Evolutionary conservation across 2,329 filamentous ascomycete species (phyloP), one percentile per base, ranked within the genome.

Genomic region (Sporothrix brunneoviolacea): DNA sequence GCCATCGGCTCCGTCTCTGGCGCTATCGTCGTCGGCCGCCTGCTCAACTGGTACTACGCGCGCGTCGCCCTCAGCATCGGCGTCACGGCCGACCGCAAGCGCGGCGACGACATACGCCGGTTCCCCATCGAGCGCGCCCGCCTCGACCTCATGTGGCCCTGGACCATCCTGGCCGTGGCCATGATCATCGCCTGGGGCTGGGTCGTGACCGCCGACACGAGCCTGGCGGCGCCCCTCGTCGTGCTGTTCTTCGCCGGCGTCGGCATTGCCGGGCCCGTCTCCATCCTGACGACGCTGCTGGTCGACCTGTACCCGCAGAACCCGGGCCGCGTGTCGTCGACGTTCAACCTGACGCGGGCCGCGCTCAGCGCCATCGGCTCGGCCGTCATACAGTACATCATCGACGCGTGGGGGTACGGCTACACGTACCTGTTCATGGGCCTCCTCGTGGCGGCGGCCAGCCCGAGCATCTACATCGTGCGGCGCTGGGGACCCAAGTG

Each of bases 31-130:
- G 62, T 65, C 0, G 78, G 82, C 12, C 69, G 70, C 37, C 57
- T 83, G 4, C 68, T 84, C 7, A 80, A 86, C 62, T 76, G 73
- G 68, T 81, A 83, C 60, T 86, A 80, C 59, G 67, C 70, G 0
- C 73, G 79, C 9, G 68, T 77, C 36, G 78, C 79, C 2, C 61
- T 61, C 7, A 66, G 65, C 6, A 62, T 77, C 1, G 74, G 74
- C 16, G 65, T 82, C 24, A 58, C 67, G 0, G 66, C 80, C 36
- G 70, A 70, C 38, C 69, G 68, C 53, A 74, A 71, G 52, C 70
- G 72, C 38, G 63, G 63, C 50, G 61, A 64, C 35, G 62, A 69
- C 46, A 53, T 68, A 54, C 50, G 59, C 12, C 56, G 53, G 9
- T 68, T 69, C 43, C 65, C 67, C 33, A 66, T 69, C 32, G 67